Conservation (phyloP, 371 early-diverging fungal genomes). For the Rhizopus stolonifer region DNA sequence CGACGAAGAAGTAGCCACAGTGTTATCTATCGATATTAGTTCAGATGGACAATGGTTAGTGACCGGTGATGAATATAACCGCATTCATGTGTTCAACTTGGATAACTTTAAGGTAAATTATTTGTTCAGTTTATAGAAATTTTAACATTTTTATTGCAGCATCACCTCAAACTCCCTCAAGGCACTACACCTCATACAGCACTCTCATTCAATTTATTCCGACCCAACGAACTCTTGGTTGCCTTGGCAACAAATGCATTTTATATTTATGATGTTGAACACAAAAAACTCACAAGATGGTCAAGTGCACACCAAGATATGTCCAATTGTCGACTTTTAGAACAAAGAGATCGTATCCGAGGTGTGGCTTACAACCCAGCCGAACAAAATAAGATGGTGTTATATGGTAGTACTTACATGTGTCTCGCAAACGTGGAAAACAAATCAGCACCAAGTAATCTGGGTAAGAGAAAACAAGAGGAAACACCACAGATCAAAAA, state of each 20-base stretch:
- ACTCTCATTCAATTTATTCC: conserved; percentile 69
- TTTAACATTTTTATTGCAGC: conserved; percentile 45
- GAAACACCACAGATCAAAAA: conserved; percentile 15
- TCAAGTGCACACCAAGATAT: conserved; percentile 67
- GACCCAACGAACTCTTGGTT: conserved; percentile 62
- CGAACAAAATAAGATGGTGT: conserved; percentile 57
- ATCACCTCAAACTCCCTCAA: conserved; percentile 70
- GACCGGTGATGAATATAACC: conserved; percentile 73
- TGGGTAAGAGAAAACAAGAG: conserved; percentile 38
- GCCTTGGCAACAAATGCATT: conserved; percentile 71
- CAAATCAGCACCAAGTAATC: conserved; percentile 20
- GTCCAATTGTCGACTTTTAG: conserved; percentile 44
- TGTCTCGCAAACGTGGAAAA: conserved; percentile 74
- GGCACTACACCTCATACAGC: conserved; percentile 68
- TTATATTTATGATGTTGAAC: conserved; percentile 77
- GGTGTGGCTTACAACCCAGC: conserved; percentile 75
- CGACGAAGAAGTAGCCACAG: conserved; percentile 53
- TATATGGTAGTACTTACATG: conserved; percentile 74
- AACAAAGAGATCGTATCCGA: conserved; percentile 66
- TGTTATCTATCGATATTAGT: conserved; percentile 69
- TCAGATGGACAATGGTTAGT: conserved; percentile 81
- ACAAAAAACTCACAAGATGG: conserved; percentile 75
- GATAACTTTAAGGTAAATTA: conserved; percentile 66
- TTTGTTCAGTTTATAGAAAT: too few relatives aligned
- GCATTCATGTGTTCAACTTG: conserved; percentile 76